A percentile compares a stretch with the other conserved stretches of the same genome.
Evolutionary conservation across 2,329 filamentous ascomycete species (phyloP).

Genomic region (Penicillium brasilianum): DNA sequence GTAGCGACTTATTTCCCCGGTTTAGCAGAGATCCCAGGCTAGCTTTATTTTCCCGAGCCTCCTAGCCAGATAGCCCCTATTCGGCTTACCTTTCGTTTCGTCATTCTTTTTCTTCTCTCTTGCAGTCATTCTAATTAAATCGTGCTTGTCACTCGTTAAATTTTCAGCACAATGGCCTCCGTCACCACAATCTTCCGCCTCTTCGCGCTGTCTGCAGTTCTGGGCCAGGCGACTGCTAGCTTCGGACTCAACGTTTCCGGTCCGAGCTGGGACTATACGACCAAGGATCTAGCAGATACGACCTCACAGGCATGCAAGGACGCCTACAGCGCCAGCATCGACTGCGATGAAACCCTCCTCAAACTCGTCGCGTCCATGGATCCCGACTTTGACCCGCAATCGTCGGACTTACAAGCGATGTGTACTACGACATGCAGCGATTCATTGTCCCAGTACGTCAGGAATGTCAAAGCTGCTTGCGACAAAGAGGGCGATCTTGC

Average conservation of each 20-base stretch:
- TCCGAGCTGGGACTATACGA: conserved; percentile 38
- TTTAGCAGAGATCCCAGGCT: background rate
- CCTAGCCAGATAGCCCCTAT: background rate
- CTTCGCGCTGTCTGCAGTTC: conserved; percentile 22
- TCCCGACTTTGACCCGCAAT: conserved; percentile 33
- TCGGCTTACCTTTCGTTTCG: background rate
- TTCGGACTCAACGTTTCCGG: conserved; percentile 38
- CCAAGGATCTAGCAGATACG: conserved; percentile 36
- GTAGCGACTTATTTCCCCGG: too few species aligned
- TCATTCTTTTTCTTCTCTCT: conserved; percentile 4
- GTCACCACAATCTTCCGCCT: conserved; percentile 16
- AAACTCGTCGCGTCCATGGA: conserved; percentile 37
- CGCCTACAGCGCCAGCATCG: conserved; percentile 36
- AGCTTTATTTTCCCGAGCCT: background rate
- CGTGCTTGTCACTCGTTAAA: conserved; percentile 8
- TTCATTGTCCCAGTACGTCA: conserved; percentile 33
- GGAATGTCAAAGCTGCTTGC: conserved; percentile 33
- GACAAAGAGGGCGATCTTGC: conserved; percentile 34
- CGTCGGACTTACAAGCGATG: conserved; percentile 31
- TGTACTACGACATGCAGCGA: conserved; percentile 35
- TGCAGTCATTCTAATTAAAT: background rate
- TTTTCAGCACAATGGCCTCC: conserved; percentile 21
- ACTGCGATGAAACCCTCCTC: conserved; percentile 38
- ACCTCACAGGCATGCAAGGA: conserved; percentile 38
- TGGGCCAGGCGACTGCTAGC: conserved; percentile 23